Evolutionary conservation across 2,329 filamentous ascomycete genomes (phyloP).

Genomic region (Botrytis deweyae): DNA sequence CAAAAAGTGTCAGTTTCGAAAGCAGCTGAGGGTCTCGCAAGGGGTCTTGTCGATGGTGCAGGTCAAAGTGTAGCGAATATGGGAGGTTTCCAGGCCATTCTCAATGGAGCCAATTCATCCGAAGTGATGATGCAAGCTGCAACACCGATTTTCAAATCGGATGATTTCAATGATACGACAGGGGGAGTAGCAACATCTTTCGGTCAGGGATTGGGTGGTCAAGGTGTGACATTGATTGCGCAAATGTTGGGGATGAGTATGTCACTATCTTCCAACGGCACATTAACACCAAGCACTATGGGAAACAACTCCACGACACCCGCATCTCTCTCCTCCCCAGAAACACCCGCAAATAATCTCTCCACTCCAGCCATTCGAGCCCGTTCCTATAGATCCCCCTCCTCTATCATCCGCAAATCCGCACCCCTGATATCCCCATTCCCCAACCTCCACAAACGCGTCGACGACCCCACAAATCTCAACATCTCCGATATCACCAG

Average conservation of each 20-base stretch:
- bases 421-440: not conserved
- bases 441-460: not conserved
- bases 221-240: conserved; percentile 9
- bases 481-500: not conserved
- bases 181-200: conserved; percentile 15
- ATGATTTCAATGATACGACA: conserved; percentile 14
- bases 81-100: conserved; percentile 17
- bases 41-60: conserved; percentile 16
- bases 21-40: conserved; percentile 14
- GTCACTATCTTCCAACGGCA: not conserved
- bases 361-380: not conserved
- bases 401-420: not conserved
- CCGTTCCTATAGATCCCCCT: not conserved
- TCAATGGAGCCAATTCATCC: not conserved
- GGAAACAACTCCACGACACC: not conserved
- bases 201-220: conserved; percentile 15
- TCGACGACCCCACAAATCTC: not conserved
- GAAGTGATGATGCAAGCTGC: conserved; percentile 4
- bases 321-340: not conserved
- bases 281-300: not conserved
- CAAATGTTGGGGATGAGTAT: conserved; percentile 7
- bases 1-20: conserved; percentile 14
- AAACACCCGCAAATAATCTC: not conserved
- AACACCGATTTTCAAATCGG: not conserved
- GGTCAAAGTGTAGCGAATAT: conserved; percentile 15